Percentiles rank a stretch among this genome's conserved stretches.
These are phyloP conservation scores for Taiwanofungus camphoratus DNA, from an alignment of 1,284 basidiomycete species.

Conservation along the genomic window DNA sequence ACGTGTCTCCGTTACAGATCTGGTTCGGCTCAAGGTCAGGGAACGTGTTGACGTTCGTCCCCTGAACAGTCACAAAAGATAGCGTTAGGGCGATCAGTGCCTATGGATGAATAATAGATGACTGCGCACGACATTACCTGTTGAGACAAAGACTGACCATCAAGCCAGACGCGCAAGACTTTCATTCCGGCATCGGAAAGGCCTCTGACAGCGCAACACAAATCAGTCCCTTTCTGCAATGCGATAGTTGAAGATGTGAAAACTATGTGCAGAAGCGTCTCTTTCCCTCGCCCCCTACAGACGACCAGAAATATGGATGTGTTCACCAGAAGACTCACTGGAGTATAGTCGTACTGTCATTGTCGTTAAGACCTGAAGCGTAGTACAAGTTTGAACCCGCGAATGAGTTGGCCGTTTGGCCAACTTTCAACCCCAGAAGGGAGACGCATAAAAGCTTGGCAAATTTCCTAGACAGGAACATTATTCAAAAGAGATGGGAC, in stretches of 20 bases:
- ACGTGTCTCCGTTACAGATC: conserved; percentile 26
- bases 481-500: too few species aligned
- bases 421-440: conserved; percentile 2
- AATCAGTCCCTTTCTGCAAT: too few species aligned
- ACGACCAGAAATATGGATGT: too few species aligned
- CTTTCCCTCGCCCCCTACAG: too few species aligned
- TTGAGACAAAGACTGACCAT: conserved; percentile 24
- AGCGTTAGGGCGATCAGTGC: too few species aligned
- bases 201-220: too few species aligned
- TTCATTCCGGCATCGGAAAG: conserved; percentile 28
- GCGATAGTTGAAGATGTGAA: too few species aligned
- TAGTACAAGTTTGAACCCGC: conserved; percentile 30
- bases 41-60: conserved; percentile 25
- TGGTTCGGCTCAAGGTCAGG: conserved; percentile 29
- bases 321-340: conserved; percentile 13
- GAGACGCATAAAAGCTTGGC: too few species aligned
- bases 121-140: conserved; percentile 14
- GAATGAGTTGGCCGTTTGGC: conserved; percentile 24
- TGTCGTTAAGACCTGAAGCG: conserved; percentile 24
- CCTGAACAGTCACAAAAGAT: too few species aligned
- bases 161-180: conserved; percentile 30
- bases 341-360: conserved; percentile 23
- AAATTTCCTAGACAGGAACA: too few species aligned
- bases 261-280: too few species aligned
- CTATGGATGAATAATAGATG: too few species aligned